phyloP scores from a whole-genome alignment of 148 eudicot species.

The Persicaria maculosa region DNA sequence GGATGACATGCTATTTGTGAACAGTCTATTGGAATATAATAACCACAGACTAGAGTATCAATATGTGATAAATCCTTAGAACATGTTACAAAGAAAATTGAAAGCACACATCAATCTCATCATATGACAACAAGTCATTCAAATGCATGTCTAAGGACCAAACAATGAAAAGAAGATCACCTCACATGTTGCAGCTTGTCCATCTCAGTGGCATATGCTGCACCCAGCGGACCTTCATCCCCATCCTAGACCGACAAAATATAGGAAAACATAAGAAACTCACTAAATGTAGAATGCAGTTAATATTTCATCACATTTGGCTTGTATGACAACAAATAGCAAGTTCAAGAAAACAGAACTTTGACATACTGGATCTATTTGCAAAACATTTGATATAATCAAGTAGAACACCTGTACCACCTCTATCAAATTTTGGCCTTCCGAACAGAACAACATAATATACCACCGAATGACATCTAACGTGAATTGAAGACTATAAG shows the following conservation, averaged over 20 bases:
- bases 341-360: not conserved
- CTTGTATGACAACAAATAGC: not conserved
- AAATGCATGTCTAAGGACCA: constrained; percentile 8
- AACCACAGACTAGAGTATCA: not conserved
- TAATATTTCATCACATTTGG: not conserved
- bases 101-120: not conserved
- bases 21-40: not conserved
- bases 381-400: not conserved
- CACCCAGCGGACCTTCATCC: constrained; percentile 69
- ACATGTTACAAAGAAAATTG: not conserved
- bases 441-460: not conserved
- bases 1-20: not conserved
- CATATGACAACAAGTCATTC: constrained; percentile 1
- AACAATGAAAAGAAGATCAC: constrained; percentile 34
- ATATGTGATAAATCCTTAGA: not conserved
- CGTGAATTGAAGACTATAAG: not conserved
- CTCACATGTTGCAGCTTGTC: constrained; percentile 80
- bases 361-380: not conserved
- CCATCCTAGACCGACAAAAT: constrained; percentile 51
- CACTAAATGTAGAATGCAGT: not conserved
- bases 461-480: not conserved
- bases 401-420: not conserved
- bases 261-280: not conserved
- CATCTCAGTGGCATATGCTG: constrained; percentile 80
- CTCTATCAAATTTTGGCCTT: not conserved